These are phyloP conservation scores for Pseudonitzschia delicatissima DNA, from an alignment of 108 stramenopile genomes.

Conservation along the genomic window DNA sequence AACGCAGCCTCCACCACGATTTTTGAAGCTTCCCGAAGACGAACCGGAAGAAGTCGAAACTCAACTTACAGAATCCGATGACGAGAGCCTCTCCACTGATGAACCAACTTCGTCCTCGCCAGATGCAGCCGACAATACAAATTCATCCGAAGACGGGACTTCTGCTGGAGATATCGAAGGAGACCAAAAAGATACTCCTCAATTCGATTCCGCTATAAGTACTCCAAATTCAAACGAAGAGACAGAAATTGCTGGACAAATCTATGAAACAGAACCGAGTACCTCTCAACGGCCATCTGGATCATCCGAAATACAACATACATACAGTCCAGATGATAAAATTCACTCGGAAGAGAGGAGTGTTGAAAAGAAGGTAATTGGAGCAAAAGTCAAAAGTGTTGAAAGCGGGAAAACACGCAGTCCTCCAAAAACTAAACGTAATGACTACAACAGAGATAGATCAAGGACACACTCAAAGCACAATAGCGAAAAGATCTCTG, in stretches of 20 bases:
- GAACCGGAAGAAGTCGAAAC: not conserved
- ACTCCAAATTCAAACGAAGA: not conserved
- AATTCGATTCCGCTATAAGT: not conserved
- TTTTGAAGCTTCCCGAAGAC: slow-evolving; percentile 17
- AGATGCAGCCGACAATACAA: not conserved
- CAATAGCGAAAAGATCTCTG: not conserved
- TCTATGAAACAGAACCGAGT: not conserved
- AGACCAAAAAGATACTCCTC: not conserved
- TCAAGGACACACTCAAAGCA: not conserved
- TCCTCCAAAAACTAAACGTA: not conserved
- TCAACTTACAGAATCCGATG: not conserved
- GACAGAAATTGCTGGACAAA: not conserved
- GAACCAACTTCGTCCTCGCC: not conserved
- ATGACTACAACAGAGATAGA: not conserved
- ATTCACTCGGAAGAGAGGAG: not conserved
- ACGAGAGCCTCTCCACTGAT: not conserved
- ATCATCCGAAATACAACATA: not conserved
- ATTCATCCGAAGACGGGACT: not conserved
- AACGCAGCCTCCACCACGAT: slow-evolving; percentile 10
- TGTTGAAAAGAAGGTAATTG: not conserved
- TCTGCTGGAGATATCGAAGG: not conserved
- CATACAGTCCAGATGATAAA: not conserved
- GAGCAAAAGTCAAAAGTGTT: not conserved
- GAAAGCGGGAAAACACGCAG: not conserved
- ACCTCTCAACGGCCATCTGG: not conserved